Conservation (phyloP, 2,329 filamentous ascomycete genomes). For the Rosellinia necatrix region DNA sequence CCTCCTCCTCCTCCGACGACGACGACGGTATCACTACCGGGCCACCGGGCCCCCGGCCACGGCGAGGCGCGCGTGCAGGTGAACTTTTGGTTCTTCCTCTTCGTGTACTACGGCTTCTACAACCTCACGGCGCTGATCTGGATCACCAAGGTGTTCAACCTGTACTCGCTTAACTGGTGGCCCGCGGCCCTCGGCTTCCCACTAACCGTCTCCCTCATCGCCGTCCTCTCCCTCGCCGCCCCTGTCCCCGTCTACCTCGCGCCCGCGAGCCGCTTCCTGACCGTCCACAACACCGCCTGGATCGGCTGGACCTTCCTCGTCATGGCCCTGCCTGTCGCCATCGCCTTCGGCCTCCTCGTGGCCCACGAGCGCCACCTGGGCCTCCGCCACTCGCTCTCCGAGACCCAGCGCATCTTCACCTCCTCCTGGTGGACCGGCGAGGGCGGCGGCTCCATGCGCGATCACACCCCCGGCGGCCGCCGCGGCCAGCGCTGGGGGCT, state of each 20-base stretch:
- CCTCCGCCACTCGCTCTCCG: slow-evolving; percentile 64
- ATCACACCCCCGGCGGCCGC: slow-evolving; percentile 45
- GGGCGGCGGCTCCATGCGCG: slow-evolving; percentile 49
- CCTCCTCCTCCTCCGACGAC: slow-evolving; percentile 24
- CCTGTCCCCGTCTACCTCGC: slow-evolving; percentile 65
- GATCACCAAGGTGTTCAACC: slow-evolving; percentile 74
- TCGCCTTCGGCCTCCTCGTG: slow-evolving; percentile 67
- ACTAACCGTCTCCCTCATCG: slow-evolving; percentile 65
- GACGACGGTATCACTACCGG: too few species aligned
- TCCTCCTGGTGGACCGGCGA: slow-evolving; percentile 69
- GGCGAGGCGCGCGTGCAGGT: slow-evolving; percentile 66
- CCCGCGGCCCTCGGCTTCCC: slow-evolving; percentile 67
- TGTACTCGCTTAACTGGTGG: slow-evolving; percentile 76
- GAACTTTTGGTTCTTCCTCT: slow-evolving; percentile 74
- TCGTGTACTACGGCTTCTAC: slow-evolving; percentile 72
- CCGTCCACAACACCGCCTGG: slow-evolving; percentile 68
- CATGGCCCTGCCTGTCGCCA: slow-evolving; percentile 71
- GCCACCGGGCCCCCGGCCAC: slow-evolving; percentile 61
- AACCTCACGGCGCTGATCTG: slow-evolving; percentile 69
- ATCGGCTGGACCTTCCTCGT: slow-evolving; percentile 72
- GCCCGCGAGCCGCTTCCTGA: slow-evolving; percentile 57
- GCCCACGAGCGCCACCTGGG: slow-evolving; percentile 67
- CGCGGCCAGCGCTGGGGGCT: slow-evolving; percentile 45
- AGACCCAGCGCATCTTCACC: slow-evolving; percentile 70
- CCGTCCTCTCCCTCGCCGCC: slow-evolving; percentile 60